Conservation (phyloP, 2,329 filamentous ascomycete genomes). For the Hypoxylon sp. region DNA sequence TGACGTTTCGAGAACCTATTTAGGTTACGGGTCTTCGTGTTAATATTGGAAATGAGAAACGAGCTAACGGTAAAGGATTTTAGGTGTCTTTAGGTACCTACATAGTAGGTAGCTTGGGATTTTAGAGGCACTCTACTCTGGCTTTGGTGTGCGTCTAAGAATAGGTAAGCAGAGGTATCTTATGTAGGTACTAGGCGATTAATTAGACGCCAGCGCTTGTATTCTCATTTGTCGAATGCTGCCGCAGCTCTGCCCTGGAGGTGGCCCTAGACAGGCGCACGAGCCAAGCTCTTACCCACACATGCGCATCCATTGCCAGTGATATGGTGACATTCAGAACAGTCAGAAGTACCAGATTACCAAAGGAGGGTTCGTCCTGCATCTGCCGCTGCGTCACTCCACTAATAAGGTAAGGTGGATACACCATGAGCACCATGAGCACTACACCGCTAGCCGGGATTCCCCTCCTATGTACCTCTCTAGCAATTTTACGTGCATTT, state of each 20-base stretch:
- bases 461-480: constrained; percentile 32
- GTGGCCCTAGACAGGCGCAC: no score
- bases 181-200: constrained; percentile 19
- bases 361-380: constrained; percentile 32
- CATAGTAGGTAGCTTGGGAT: background rate
- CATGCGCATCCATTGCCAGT: constrained; percentile 13
- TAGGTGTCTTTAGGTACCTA: background rate
- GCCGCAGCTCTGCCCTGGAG: background rate
- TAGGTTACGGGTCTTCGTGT: background rate
- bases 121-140: constrained; percentile 25
- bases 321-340: constrained; percentile 19
- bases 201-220: constrained; percentile 45
- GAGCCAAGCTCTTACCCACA: constrained; percentile 21
- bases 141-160: constrained; percentile 22
- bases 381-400: constrained; percentile 34
- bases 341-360: constrained; percentile 36
- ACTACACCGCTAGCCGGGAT: constrained; percentile 24
- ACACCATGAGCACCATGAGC: constrained; percentile 3
- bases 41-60: constrained; percentile 12
- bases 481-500: constrained; percentile 23
- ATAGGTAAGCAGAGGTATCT: background rate
- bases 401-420: constrained; percentile 34
- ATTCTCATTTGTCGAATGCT: constrained; percentile 2
- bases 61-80: constrained; percentile 18
- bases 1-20: constrained; percentile 15